Conservation (phyloP, 2,329 filamentous ascomycete genomes). For the Amauroascus niger region DNA sequence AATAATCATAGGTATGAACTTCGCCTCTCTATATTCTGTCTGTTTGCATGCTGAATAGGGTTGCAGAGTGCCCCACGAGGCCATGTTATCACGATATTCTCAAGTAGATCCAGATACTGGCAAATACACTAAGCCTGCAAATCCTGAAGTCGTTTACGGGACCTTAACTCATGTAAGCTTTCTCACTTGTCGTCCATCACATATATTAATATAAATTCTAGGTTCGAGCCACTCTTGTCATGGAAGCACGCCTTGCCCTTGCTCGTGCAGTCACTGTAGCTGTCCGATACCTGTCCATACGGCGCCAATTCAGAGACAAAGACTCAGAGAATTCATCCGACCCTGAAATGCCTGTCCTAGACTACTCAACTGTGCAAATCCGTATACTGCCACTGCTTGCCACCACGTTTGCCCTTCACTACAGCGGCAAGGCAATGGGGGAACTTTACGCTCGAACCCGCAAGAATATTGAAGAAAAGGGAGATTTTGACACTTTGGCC, state of each 20-base stretch:
- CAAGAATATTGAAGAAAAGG: conserved; percentile 38
- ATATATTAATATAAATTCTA: not conserved
- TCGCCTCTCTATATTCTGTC: not conserved
- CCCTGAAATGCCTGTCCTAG: conserved; percentile 41
- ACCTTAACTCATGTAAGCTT: conserved; percentile 13
- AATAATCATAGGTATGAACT: conserved; percentile 12
- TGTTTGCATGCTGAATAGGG: not conserved
- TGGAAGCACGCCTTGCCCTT: conserved; percentile 43
- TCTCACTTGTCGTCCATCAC: not conserved
- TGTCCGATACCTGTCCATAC: conserved; percentile 42
- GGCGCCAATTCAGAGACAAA: conserved; percentile 43
- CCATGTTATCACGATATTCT: conserved; percentile 16
- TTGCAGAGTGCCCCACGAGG: conserved; percentile 13
- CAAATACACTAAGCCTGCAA: conserved; percentile 16
- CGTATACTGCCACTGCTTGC: conserved; percentile 45
- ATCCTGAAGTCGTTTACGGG: conserved; percentile 16
- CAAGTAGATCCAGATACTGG: conserved; percentile 14
- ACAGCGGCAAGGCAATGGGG: conserved; percentile 40
- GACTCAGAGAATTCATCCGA: conserved; percentile 30
- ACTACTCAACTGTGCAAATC: conserved; percentile 48
- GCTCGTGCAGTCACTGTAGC: conserved; percentile 46
- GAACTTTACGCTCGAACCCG: conserved; percentile 40
- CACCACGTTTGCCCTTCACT: conserved; percentile 44
- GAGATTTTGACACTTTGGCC: conserved; percentile 42
- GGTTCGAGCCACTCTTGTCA: conserved; percentile 26